These are phyloP conservation scores for Cryptosporidium sp. DNA, from an alignment of 169 alveolate species.

Conservation along the genomic window DNA sequence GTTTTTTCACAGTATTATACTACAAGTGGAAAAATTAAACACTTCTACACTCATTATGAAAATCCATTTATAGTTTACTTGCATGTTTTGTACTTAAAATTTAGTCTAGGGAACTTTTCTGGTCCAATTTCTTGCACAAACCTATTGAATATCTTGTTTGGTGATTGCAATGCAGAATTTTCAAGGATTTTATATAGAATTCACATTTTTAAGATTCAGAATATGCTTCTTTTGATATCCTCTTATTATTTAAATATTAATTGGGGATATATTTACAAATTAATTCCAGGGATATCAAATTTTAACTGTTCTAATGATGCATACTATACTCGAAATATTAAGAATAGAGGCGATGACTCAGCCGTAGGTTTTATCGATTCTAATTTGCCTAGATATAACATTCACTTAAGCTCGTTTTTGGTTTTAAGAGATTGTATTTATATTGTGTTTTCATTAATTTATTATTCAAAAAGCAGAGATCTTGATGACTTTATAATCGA, in stretches of 20 bases:
- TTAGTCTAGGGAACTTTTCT: background rate
- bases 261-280: slow-evolving; percentile 33
- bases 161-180: slow-evolving; percentile 16
- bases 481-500: slow-evolving; percentile 19
- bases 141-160: slow-evolving; percentile 25
- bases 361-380: background rate
- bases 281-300: slow-evolving; percentile 56
- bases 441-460: slow-evolving; percentile 22
- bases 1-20: background rate
- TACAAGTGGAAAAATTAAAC: background rate
- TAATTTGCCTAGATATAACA: slow-evolving; percentile 14
- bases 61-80: slow-evolving; percentile 31
- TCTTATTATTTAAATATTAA: slow-evolving; percentile 48
- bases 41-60: slow-evolving; percentile 25
- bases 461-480: slow-evolving; percentile 10
- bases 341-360: background rate
- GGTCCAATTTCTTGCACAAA: slow-evolving; percentile 40
- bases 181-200: slow-evolving; percentile 23
- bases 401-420: slow-evolving; percentile 64
- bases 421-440: slow-evolving; percentile 55
- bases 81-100: slow-evolving; percentile 28
- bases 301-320: background rate
- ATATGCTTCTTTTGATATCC: slow-evolving; percentile 31
- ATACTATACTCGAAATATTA: background rate
- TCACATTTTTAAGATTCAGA: slow-evolving; percentile 34